A percentile compares a stretch with the other conserved stretches of the same genome.
Conservation (phyloP, 768 basidiomycete species). For the Pleurotus tuoliensis region DNA sequence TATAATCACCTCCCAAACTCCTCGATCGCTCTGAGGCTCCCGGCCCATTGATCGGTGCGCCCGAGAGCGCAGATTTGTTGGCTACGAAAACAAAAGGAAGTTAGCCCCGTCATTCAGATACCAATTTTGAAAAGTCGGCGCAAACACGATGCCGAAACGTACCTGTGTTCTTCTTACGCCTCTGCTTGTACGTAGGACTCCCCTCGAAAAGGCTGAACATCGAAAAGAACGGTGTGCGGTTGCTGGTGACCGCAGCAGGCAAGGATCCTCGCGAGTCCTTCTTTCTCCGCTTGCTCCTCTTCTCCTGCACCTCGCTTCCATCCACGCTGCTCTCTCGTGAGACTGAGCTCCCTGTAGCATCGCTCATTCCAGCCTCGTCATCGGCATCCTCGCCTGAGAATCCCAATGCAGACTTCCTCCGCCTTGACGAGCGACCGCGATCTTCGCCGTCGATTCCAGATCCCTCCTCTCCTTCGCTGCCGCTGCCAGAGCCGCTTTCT, state of each 20-base stretch:
- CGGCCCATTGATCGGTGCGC: slow-evolving; percentile 10
- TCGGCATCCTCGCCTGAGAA: slow-evolving; percentile 7
- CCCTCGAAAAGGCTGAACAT: slow-evolving; percentile 80
- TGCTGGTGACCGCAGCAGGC: slow-evolving; percentile 25
- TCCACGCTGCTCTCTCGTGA: slow-evolving; percentile 10
- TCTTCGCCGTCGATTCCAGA: slow-evolving; percentile 14
- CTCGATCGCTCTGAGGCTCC: slow-evolving; percentile 13
- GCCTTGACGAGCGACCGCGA: background rate
- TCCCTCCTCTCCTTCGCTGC: slow-evolving; percentile 18
- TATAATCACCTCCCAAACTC: slow-evolving; percentile 19
- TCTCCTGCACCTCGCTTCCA: slow-evolving; percentile 13
- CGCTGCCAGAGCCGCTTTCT: slow-evolving; percentile 21
- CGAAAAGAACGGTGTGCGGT: slow-evolving; percentile 57
- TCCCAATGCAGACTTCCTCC: background rate
- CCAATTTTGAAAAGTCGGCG: background rate
- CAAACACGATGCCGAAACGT: background rate
- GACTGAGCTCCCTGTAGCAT: slow-evolving; percentile 8
- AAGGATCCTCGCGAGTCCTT: background rate
- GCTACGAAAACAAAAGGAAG: background rate
- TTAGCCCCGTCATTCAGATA: background rate
- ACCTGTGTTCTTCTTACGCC: slow-evolving; percentile 60
- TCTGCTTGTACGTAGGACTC: slow-evolving; percentile 83
- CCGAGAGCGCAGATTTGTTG: slow-evolving; percentile 9
- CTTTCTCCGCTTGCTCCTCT: background rate
- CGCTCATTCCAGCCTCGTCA: background rate